A percentile compares a stretch with the other conserved stretches of the same genome.
Conservation (phyloP, 163 green algal species). For the Prototheca wickerhamii region DNA sequence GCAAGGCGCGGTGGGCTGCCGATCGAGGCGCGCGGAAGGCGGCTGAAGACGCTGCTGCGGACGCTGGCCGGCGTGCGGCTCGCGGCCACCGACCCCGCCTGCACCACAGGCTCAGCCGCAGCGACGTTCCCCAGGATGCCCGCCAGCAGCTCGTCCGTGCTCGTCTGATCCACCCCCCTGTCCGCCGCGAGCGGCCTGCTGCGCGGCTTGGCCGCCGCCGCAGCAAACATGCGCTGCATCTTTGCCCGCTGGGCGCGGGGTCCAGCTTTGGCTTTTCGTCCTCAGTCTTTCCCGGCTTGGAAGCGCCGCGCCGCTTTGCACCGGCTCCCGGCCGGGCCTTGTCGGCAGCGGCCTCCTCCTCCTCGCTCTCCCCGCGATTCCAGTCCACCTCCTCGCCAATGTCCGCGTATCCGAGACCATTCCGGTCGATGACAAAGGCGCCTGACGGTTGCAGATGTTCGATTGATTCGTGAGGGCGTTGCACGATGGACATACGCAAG, state of each 20-base stretch:
- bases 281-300: not conserved
- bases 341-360: not conserved
- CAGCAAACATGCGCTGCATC: slow-evolving; percentile 46
- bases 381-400: slow-evolving; percentile 82
- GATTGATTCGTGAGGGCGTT: too few relatives aligned
- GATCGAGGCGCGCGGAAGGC: not conserved
- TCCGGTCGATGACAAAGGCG: slow-evolving; percentile 88
- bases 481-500: too few relatives aligned
- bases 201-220: slow-evolving; percentile 15
- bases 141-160: slow-evolving; percentile 53
- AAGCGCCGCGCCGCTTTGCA: slow-evolving; percentile 2
- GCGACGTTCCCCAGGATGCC: slow-evolving; percentile 57
- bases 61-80: not conserved
- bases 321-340: not conserved
- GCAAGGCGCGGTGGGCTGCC: too few relatives aligned
- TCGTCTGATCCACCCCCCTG: slow-evolving; percentile 10
- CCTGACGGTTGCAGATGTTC: slow-evolving; percentile 24
- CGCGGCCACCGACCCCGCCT: too few relatives aligned
- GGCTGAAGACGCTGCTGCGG: not conserved
- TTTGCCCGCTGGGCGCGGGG: slow-evolving; percentile 18
- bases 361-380: slow-evolving; percentile 17
- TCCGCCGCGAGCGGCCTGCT: slow-evolving; percentile 7
- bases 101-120: not conserved
- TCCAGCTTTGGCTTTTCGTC: slow-evolving; percentile 27
- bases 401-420: slow-evolving; percentile 63